Conservation (phyloP, 2,329 filamentous ascomycete species). For the Alternaria sp. region DNA sequence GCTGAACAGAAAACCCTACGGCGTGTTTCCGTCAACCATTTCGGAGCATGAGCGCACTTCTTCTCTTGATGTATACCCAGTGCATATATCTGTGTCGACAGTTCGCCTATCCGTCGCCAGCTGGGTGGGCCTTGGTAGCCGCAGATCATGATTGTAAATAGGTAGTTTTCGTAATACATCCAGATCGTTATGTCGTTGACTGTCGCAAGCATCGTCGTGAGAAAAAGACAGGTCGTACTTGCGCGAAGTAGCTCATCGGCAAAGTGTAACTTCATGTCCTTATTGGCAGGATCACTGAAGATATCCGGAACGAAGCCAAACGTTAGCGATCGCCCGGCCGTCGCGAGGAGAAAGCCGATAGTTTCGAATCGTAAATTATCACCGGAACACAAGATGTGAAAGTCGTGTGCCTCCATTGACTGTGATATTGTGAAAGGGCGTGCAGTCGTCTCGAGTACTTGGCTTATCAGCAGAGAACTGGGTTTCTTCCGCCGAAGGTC, state of each 20-base stretch:
- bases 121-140: slow-evolving; percentile 42
- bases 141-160: slow-evolving; percentile 45
- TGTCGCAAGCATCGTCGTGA: slow-evolving; percentile 48
- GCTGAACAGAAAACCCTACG: slow-evolving; percentile 36
- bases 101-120: slow-evolving; percentile 42
- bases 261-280: slow-evolving; percentile 26
- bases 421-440: slow-evolving; percentile 34
- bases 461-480: slow-evolving; percentile 30
- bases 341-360: slow-evolving; percentile 47
- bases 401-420: slow-evolving; percentile 38
- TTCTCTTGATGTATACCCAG: slow-evolving; percentile 42
- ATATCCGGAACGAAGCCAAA: slow-evolving; percentile 32
- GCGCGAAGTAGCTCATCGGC: slow-evolving; percentile 41
- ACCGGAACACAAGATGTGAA: slow-evolving; percentile 49
- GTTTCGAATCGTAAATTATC: slow-evolving; percentile 48
- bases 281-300: slow-evolving; percentile 24
- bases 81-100: slow-evolving; percentile 40
- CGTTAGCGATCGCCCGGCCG: slow-evolving; percentile 43
- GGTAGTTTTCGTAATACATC: slow-evolving; percentile 46
- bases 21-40: slow-evolving; percentile 39
- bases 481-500: slow-evolving; percentile 32
- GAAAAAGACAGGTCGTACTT: slow-evolving; percentile 46
- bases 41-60: slow-evolving; percentile 28
- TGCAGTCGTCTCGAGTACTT: slow-evolving; percentile 36
- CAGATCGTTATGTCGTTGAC: slow-evolving; percentile 48